A percentile compares a stretch with the other conserved stretches of the same genome.
phyloP scores from a whole-genome alignment of 2,329 filamentous ascomycete genomes.

The Phaeosphaeria sp. region DNA sequence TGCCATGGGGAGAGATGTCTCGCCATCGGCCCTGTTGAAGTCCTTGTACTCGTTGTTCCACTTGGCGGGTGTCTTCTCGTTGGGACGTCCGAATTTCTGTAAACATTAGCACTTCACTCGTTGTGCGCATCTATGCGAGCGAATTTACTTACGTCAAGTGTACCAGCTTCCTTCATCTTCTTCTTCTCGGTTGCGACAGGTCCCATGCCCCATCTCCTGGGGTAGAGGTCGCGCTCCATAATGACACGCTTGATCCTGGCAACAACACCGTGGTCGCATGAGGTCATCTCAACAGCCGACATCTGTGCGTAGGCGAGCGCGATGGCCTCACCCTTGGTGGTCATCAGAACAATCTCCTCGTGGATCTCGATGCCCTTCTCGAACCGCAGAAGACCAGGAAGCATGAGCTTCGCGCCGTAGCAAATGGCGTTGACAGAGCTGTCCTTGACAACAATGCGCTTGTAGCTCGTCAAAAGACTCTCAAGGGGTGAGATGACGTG shows the following conservation, averaged over 20 bases:
- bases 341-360: constrained; percentile 97
- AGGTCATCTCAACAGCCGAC: constrained; percentile 96
- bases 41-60: constrained; percentile 96
- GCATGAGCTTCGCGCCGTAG: constrained; percentile 99
- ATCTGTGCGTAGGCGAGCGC: constrained; percentile 96
- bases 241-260: constrained; percentile 99
- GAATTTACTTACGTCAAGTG: constrained; percentile 75
- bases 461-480: constrained; percentile 89
- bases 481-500: constrained; percentile 92
- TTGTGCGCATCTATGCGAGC: background rate
- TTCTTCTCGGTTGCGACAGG: constrained; percentile 96
- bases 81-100: constrained; percentile 87
- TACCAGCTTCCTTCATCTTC: constrained; percentile 98
- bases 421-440: constrained; percentile 95
- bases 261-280: constrained; percentile 96
- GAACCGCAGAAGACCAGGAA: constrained; percentile 92
- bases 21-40: constrained; percentile 53
- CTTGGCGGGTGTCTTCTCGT: constrained; percentile 90
- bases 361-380: constrained; percentile 91
- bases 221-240: constrained; percentile 99
- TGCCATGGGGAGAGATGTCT: constrained; percentile 30
- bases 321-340: constrained; percentile 98
- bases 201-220: constrained; percentile 93
- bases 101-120: constrained; percentile 40
- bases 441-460: constrained; percentile 97